A percentile compares a stretch with the other conserved stretches of the same genome.
Conservation (phyloP, 306 rosid genomes). For the Malus asiatica region DNA sequence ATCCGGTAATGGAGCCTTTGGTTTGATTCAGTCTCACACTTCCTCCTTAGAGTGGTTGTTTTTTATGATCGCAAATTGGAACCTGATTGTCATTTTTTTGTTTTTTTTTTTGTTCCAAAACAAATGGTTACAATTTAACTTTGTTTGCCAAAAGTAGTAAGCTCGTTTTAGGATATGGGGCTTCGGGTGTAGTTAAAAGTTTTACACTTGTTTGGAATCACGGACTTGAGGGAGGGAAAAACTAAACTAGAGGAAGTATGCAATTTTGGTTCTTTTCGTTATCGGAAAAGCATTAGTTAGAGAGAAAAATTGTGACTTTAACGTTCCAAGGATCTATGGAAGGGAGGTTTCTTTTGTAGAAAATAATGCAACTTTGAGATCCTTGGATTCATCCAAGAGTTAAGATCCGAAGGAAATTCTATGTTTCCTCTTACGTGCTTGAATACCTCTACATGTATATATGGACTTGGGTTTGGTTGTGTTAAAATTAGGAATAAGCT, state of each 20-base stretch:
- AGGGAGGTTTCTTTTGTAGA: neutral
- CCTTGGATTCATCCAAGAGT: neutral
- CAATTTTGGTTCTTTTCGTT: neutral
- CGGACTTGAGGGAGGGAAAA: neutral
- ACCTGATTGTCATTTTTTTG: neutral
- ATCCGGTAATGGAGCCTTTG: neutral
- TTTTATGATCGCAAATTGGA: neutral
- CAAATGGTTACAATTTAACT: neutral
- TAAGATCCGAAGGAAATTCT: neutral
- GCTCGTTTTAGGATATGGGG: neutral
- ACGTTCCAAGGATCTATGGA: neutral
- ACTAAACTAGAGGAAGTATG: neutral
- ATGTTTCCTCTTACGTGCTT: neutral
- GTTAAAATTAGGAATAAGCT: neutral
- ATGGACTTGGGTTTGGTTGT: neutral
- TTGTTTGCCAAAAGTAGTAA: neutral
- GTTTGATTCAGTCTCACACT: neutral
- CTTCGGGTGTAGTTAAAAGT: neutral
- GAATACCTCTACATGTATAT: neutral
- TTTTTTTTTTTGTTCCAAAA: no score
- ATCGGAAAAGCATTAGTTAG: neutral
- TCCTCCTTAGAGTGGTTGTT: neutral
- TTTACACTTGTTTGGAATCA: neutral
- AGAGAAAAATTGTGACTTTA: neutral
- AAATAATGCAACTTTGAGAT: neutral